Evolutionary conservation across 129 eudicot genomes (phyloP), one percentile per base, ranked within the genome.

Genomic region (Artemisia tridentata): DNA sequence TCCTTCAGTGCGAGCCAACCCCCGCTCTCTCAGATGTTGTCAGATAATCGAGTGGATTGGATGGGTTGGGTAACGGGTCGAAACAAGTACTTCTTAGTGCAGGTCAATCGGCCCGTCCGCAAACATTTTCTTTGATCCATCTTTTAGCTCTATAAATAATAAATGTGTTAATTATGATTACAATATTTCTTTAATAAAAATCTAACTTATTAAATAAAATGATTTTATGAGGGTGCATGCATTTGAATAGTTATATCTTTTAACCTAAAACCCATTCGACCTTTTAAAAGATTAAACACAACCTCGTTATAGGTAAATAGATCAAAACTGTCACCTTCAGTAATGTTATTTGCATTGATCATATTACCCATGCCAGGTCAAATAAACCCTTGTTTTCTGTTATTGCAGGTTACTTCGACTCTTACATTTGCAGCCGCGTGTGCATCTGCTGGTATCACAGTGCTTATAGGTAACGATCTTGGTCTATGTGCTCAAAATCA

Each of bases 391-490:
- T 31, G 10, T 62, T 56, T 11, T 23, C 14, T 29, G 31, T 10
- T 57, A 41, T 16, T 64, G 78, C 95, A 90, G 97, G 86, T 90
- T 21, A 85, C 91, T 41, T 87, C 91, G 58, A 90, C 88, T 54
- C 89, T 90, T 43, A 90, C 86, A 57, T 87, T 90, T 79, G 91
- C 95, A 0, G 97, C 97, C 38, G 97, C 97, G 16, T 83, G 95
- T 75, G 95, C 95, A 54, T 90, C 97, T 57, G 97, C 97, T 51
- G 97, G 97, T 82, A 90, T 90, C 50, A 87, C 97, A 14, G 97
- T 90, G 56, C 97, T 90, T 17, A 83, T 90, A 29, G 87, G 89
- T 50, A 90, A 90, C n/a, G 97, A 90, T 77, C 84, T 90, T 41
- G 89, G 85, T 58, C 76, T 80, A 11, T 90, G 97, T 70, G 47